Evolutionary conservation across 192 early-diverging fungal species (phyloP), one percentile per base, ranked within the genome.

Genomic region (Backusella westeae): DNA sequence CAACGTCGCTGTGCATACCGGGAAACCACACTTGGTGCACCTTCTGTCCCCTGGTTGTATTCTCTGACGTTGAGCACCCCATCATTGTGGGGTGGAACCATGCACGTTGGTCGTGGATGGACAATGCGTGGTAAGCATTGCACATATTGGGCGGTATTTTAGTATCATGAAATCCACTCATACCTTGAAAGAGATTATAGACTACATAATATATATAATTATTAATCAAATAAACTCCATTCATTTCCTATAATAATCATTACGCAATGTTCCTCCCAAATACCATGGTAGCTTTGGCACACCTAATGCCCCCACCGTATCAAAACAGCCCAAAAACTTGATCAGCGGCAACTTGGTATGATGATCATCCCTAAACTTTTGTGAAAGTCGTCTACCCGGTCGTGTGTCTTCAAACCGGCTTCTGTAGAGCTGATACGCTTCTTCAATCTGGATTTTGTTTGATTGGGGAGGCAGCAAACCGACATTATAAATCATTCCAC

Each of bases 401-500:
- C 12, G 15, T 32, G 53, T 67, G 1, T 39, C 17, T 8, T 49
- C 42, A 7, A 9, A 1, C 9, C 76, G 69, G 29, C n/a, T 41
- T 3, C 76, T 63, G 35, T 77, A 77, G 12, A 67, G 21, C 15
- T 65, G n/a, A 42, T 77, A 77, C 1, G 76, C 76, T 8, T 42
- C n/a, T 29, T 39, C 59, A n/a, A 65, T 12, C 15, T 72, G 21
- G 3, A 63, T 21, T 21, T 26, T 3, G 12, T 26, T 67, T 8
- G 34, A 5, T 67, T 71, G 10, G 14, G 46, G 15, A 67, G 71
- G 71, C 9, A 77, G 67, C n/a, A 77, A 32, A 6, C 76, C 76
- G 34, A 77, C 76, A 63, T 77, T 77, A 38, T 77, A 71, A 21
- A 77, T 52, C 76, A 77, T 77, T 7, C 76, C 76, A 8, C 34